These are phyloP conservation scores for Capronia epimyces DNA, from an alignment of 2,329 filamentous ascomycete genomes.

Conservation along the genomic window DNA sequence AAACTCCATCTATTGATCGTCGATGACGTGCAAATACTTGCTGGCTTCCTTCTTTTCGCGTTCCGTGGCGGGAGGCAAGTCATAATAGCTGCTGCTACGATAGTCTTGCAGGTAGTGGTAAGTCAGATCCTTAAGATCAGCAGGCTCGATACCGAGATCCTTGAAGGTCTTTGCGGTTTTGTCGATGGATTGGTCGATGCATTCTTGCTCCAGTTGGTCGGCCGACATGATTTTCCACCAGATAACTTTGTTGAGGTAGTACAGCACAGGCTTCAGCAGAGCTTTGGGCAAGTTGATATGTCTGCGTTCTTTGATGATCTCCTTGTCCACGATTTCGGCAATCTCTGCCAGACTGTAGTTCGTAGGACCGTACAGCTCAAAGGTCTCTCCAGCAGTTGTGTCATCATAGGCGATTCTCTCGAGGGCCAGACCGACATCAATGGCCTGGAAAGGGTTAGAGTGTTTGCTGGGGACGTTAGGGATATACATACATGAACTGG, in stretches of 20 bases:
- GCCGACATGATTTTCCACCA: slow-evolving; percentile 80
- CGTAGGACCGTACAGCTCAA: slow-evolving; percentile 87
- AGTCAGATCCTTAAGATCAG: slow-evolving; percentile 76
- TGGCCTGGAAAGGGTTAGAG: slow-evolving; percentile 54
- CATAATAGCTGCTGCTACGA: slow-evolving; percentile 82
- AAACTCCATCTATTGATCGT: slow-evolving; percentile 60
- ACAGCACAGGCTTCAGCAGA: slow-evolving; percentile 68
- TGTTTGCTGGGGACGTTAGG: neutral
- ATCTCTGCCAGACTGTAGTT: slow-evolving; percentile 88
- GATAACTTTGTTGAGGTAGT: slow-evolving; percentile 69
- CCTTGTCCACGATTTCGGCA: slow-evolving; percentile 77
- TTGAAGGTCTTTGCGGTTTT: slow-evolving; percentile 89
- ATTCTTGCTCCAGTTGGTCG: slow-evolving; percentile 86
- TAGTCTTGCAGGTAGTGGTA: slow-evolving; percentile 95
- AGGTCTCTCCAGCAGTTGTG: slow-evolving; percentile 82
- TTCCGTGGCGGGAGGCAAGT: slow-evolving; percentile 89
- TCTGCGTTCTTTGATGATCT: slow-evolving; percentile 83
- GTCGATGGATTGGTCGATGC: slow-evolving; percentile 89
- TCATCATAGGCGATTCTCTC: slow-evolving; percentile 90
- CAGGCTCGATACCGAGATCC: slow-evolving; percentile 84
- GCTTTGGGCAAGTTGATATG: slow-evolving; percentile 87
- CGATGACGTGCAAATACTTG: slow-evolving; percentile 92
- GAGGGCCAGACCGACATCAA: slow-evolving; percentile 83
- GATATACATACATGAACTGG: slow-evolving; percentile 72
- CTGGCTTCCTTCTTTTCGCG: slow-evolving; percentile 90